Evolutionary conservation across 306 rosid species (phyloP).

Genomic region (Erythrophleum fordii): DNA sequence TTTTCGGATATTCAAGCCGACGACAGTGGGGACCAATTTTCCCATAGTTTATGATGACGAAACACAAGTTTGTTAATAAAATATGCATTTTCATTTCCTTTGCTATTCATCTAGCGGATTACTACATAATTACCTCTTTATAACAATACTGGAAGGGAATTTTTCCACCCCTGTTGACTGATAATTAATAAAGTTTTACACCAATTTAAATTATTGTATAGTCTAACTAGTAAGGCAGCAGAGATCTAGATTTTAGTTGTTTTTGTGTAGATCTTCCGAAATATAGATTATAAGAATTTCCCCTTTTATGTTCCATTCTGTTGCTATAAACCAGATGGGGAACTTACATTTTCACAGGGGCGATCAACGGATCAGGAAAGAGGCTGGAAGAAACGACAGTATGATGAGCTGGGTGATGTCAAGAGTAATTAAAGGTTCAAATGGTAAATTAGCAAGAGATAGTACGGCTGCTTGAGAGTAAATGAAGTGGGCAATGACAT

Average conservation of each 20-base stretch:
- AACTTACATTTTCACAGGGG: slow-evolving; percentile 53
- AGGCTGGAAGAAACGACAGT: slow-evolving; percentile 47
- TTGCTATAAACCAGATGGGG: slow-evolving; percentile 73
- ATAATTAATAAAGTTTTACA: background rate
- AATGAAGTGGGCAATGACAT: slow-evolving; percentile 30
- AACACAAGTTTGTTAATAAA: slow-evolving; percentile 22
- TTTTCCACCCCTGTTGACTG: background rate
- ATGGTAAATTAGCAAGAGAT: slow-evolving; percentile 38
- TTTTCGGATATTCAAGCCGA: slow-evolving; percentile 39
- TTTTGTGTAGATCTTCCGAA: background rate
- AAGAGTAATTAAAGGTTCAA: slow-evolving; percentile 37
- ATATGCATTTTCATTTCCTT: background rate
- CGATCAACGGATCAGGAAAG: slow-evolving; percentile 56
- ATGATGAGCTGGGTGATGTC: slow-evolving; percentile 46
- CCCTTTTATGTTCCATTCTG: slow-evolving; percentile 42
- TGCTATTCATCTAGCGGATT: slow-evolving; percentile 1
- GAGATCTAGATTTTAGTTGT: background rate
- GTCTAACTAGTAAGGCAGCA: slow-evolving; percentile 27
- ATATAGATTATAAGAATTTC: slow-evolving; percentile 33
- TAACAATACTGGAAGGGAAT: background rate
- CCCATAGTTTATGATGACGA: slow-evolving; percentile 2
- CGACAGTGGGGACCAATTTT: slow-evolving; percentile 22
- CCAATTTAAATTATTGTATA: background rate
- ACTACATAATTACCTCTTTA: background rate
- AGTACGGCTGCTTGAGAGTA: slow-evolving; percentile 27